phyloP scores from a whole-genome alignment of 352 stramenopile genomes.

The Aphanomyces invadans region DNA sequence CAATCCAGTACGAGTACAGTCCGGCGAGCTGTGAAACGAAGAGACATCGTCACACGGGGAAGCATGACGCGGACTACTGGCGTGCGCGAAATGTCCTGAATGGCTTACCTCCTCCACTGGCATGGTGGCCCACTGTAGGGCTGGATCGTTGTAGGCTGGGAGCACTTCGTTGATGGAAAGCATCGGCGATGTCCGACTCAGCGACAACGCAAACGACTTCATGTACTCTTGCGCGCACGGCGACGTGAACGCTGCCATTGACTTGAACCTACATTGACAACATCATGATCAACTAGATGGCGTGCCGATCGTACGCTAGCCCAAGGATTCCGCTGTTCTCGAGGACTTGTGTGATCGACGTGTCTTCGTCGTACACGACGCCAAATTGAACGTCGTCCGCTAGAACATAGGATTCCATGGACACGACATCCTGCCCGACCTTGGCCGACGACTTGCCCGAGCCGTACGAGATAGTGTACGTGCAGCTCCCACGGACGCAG shows the following conservation, averaged over 20 bases:
- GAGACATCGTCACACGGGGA: not conserved
- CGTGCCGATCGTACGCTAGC: not conserved
- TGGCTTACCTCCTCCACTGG: conserved; percentile 20
- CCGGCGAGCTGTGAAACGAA: conserved; percentile 1
- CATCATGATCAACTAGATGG: not conserved
- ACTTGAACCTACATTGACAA: not conserved
- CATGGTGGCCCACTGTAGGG: not conserved
- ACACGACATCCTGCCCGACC: conserved; percentile 9
- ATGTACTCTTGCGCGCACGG: conserved; percentile 18
- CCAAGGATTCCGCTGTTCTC: conserved; percentile 23
- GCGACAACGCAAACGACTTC: conserved; percentile 4
- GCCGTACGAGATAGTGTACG: conserved; percentile 17
- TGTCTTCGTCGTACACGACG: conserved; percentile 21
- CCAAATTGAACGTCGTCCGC: conserved; percentile 20
- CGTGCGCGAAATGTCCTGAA: too few species aligned
- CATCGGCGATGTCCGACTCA: not conserved
- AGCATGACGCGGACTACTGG: too few species aligned
- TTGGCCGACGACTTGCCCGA: conserved; percentile 12
- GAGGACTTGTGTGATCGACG: conserved; percentile 8
- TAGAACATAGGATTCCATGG: not conserved
- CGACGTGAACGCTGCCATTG: conserved; percentile 18
- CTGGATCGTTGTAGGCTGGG: not conserved
- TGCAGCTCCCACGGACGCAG: conserved; percentile 7
- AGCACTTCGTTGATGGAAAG: conserved; percentile 20
- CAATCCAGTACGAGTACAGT: conserved; percentile 21